Base-by-base conservation (phyloP, 2,329 filamentous ascomycete species). In the Thelonectria discophora region DNA sequence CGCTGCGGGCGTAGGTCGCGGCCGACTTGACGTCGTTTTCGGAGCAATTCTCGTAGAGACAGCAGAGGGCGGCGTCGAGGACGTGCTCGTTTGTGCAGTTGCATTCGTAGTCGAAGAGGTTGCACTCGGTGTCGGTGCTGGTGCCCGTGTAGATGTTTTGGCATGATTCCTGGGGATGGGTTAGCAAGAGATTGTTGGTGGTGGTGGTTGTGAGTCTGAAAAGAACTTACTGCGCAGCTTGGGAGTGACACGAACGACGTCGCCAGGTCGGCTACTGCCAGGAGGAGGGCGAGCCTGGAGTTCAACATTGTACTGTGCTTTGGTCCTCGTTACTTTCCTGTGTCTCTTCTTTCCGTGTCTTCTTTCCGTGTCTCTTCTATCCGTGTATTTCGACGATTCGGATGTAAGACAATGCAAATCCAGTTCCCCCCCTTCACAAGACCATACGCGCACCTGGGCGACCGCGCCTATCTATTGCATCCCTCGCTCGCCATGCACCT, bases 151-250 rank as follows among this genome's bases (percentile, higher is more conserved):
- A 59, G 17, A 17, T 13, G 15, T 30, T 6, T 17, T 27, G 15
- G 7, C 60, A 58, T 3, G 11, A 13, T 1, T 48, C 7, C 60
- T 54, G 12, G 8, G 3, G 12, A 30, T 9, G 3, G 13, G 20
- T 21, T 21, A 13, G n/a, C n/a, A n/a, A 45, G 42, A 7, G 13
- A 17, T n/a, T 43, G 21, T 30, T 30, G 27, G 27, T 30, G 27
- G 27, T 30, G n/a, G n/a, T 12, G 12, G 24, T 20, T 17, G 13
- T 48, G n/a, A n/a, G n/a, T 6, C 15, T 2, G 32, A 2, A 7
- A 10, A 11, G 18, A 13, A 58, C 60, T 62, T 55, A 62, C 60
- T 27, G 60, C 55, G 13, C 55, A 62, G 17, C 49, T 12, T 7
- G 60, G 60, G 7, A 54, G 20, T 11, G 18, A 39, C 8, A 20